phyloP scores from a whole-genome alignment of 352 stramenopile genomes.

The Pythium rishiriense region DNA sequence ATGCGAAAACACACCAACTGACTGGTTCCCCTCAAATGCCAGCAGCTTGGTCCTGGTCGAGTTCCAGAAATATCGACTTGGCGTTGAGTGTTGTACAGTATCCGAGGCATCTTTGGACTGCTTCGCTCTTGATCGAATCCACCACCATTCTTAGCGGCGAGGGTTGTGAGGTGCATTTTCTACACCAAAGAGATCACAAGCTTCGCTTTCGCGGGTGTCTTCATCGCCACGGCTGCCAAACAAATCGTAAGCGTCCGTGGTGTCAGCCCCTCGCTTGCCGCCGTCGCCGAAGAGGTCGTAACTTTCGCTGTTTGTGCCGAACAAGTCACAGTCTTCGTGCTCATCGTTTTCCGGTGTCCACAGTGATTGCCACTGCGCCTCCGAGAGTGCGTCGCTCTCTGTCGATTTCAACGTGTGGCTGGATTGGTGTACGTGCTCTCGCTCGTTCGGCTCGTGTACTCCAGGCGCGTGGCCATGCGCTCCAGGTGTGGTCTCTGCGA shows the following conservation, averaged over 20 bases:
- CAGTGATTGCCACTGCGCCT: neutral
- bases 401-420: no score
- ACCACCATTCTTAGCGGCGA: no score
- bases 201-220: neutral
- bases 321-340: constrained; percentile 1
- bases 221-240: neutral
- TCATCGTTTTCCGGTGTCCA: constrained; percentile 13
- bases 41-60: no score
- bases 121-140: no score
- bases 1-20: no score
- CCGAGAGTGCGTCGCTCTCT: neutral
- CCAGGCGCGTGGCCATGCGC: neutral
- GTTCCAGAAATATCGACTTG: no score
- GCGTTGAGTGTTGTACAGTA: no score
- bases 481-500: neutral
- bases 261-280: no score
- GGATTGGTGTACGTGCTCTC: no score
- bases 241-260: neutral
- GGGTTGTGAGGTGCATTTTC: neutral
- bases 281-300: constrained; percentile 1
- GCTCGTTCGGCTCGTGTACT: no score
- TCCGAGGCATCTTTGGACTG: no score
- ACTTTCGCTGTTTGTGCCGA: neutral
- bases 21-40: no score
- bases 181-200: constrained; percentile 22